Evolutionary conservation across 306 rosid genomes (phyloP), one percentile per base, ranked within the genome.

Genomic region (Trifolium dubium): DNA sequence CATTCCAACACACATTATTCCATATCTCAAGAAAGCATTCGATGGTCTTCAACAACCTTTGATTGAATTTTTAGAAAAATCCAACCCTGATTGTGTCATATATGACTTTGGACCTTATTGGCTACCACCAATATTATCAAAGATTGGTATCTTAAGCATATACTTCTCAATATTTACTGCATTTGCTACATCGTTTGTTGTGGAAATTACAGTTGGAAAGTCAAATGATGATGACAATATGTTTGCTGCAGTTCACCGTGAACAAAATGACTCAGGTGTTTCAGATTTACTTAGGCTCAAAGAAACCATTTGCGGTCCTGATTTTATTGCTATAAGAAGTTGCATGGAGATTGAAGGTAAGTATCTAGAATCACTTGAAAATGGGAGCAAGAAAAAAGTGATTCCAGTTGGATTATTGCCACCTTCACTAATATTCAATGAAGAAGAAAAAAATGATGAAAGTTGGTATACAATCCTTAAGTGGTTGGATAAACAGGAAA

Each of bases 401-500:
- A 56, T 85, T 19, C 89, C 89, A 0, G 29, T 75, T 29, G 88
- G 88, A 30, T 72, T 65, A 30, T 49, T 85, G 8, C 78, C 80
- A 6, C 62, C 84, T 12, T 35, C 72, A 9, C 15, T 63, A n/a
- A 14, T 15, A 2, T 54, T 44, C 19, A 18, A 0, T 82, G 23
- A 23, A 23, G 89, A 79, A 43, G 34, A 13, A 0, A 64, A 68
- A 32, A 8, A 8, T 3, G 56, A 50, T 50, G 56, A 4, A n/a
- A 50, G 6, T 5, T 50, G 89, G 86, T 2, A 10, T 13, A 23
- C 65, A n/a, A 73, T 68, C 7, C 37, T 34, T 13, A 31, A 39
- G 1, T 85, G 87, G 86, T 69, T 85, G 2, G 81, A 83, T 47
- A 15, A 13, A 54, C 83, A 80, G 3, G 11, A 51, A 9, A 50